phyloP scores from a whole-genome alignment of 2,329 filamentous ascomycete species.

The Verticillium nubilum region DNA sequence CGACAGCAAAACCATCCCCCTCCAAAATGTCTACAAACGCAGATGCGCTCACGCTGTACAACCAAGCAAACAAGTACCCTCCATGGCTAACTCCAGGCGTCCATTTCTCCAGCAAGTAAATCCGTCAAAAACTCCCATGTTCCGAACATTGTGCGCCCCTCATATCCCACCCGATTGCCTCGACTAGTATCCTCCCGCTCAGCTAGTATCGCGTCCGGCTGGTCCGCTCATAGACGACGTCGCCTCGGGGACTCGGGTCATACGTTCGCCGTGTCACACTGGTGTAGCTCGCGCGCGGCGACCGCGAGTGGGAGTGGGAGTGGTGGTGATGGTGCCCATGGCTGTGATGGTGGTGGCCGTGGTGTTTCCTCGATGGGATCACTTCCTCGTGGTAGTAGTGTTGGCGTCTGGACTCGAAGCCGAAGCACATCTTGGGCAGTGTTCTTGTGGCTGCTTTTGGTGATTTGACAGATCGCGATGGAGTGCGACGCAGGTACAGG shows the following conservation, averaged over 20 bases:
- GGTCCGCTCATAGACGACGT: slow-evolving; percentile 36
- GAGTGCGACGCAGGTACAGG: background rate
- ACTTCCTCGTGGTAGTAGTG: slow-evolving; percentile 54
- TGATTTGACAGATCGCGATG: background rate
- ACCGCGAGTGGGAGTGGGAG: slow-evolving; percentile 17
- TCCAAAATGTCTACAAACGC: background rate
- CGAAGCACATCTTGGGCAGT: slow-evolving; percentile 42
- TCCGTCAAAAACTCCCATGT: background rate
- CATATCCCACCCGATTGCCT: background rate
- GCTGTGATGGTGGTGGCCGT: slow-evolving; percentile 25
- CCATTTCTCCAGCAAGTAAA: background rate
- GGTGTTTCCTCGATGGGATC: slow-evolving; percentile 36
- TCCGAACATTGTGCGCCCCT: background rate
- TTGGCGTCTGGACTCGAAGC: slow-evolving; percentile 25
- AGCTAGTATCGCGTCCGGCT: slow-evolving; percentile 25
- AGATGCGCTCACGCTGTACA: background rate
- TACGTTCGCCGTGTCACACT: slow-evolving; percentile 30
- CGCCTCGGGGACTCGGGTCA: slow-evolving; percentile 35
- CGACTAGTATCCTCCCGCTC: too few relatives aligned
- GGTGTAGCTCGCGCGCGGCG: slow-evolving; percentile 37
- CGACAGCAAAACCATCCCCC: background rate
- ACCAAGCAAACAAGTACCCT: background rate
- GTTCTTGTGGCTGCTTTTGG: background rate
- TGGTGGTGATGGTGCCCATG: slow-evolving; percentile 27
- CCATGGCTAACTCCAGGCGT: background rate